Base-by-base conservation (phyloP, 345 rosid species). In the Physaria fendleri region DNA sequence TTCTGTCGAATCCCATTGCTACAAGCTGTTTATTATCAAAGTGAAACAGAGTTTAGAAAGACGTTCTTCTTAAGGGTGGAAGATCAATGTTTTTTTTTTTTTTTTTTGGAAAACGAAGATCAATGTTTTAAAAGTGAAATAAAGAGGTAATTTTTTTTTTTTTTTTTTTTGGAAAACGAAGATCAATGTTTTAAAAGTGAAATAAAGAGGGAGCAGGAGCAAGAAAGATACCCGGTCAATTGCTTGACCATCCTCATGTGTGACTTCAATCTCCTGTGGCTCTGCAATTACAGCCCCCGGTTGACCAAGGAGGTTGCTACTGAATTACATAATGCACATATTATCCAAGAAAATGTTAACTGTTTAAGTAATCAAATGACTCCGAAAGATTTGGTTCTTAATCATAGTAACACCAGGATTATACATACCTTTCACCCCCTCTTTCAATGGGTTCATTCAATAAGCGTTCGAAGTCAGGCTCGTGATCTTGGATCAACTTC, bases 401-500 rank as follows among this genome's bases (percentile, higher is more conserved):
- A 16, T 30, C 25, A 17, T 5, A 23, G 8, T 6, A 38, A 23
- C 11, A 0, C 13, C 40, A n/a, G 3, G 59, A 54, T 34, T 44
- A 41, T 15, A 63, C 95, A 79, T 65, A 88, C 96, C 85, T 84
- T 21, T 88, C 96, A 52, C 81, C 50, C 7, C 71, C 93, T 57
- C 87, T 92, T 78, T 91, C 96, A 52, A 71, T 72, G 11, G 95
- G 96, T 71, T 91, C 98, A 52, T 91, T 88, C 46, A 91, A 83
- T 59, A 91, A 69, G 43, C 82, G 92, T 59, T 88, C 82, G 56
- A 91, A 91, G 52, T 91, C 98, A 18, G 85, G 77, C 59, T 85
- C 95, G 59, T 85, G 96, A 59, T 85, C 98, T 81, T 85, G 96
- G 66, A 91, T 85, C 58, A 88, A 79, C 51, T 90, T 75, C 87